Conservation (phyloP, 169 alveolate genomes). For the Plasmodium vivax region DNA sequence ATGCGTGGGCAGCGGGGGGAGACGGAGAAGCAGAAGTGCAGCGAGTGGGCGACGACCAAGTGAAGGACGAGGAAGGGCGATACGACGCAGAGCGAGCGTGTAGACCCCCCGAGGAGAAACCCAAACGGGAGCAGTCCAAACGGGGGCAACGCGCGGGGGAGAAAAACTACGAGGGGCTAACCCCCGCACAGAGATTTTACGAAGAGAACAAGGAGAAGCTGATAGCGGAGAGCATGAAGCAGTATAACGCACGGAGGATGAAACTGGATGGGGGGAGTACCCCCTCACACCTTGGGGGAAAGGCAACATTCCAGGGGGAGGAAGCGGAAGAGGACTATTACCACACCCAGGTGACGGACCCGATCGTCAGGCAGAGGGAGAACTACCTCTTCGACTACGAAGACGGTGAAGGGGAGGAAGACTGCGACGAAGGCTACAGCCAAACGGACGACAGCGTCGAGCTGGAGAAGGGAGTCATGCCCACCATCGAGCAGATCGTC, state of each 20-base stretch:
- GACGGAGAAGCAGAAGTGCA: neutral
- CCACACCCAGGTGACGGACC: slow-evolving; percentile 76
- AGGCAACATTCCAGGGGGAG: slow-evolving; percentile 29
- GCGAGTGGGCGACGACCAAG: neutral
- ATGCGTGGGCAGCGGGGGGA: neutral
- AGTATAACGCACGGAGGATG: slow-evolving; percentile 77
- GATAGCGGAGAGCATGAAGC: slow-evolving; percentile 67
- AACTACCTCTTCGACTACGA: slow-evolving; percentile 86
- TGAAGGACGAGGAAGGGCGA: neutral
- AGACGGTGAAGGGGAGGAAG: slow-evolving; percentile 22
- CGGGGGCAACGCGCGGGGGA: neutral
- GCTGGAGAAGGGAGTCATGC: slow-evolving; percentile 84
- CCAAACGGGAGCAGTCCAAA: neutral
- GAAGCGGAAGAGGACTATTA: slow-evolving; percentile 77
- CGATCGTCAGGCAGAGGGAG: slow-evolving; percentile 78
- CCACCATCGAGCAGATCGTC: slow-evolving; percentile 84
- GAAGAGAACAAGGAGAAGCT: slow-evolving; percentile 83
- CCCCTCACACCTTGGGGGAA: neutral
- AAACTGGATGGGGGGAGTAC: slow-evolving; percentile 12
- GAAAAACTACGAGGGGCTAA: slow-evolving; percentile 29
- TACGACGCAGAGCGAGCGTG: neutral
- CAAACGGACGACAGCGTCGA: slow-evolving; percentile 74
- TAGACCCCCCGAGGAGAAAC: neutral
- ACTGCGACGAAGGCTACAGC: neutral
- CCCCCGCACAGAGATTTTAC: slow-evolving; percentile 84